phyloP scores from a whole-genome alignment of 345 rosid genomes.

The Viola odorata region DNA sequence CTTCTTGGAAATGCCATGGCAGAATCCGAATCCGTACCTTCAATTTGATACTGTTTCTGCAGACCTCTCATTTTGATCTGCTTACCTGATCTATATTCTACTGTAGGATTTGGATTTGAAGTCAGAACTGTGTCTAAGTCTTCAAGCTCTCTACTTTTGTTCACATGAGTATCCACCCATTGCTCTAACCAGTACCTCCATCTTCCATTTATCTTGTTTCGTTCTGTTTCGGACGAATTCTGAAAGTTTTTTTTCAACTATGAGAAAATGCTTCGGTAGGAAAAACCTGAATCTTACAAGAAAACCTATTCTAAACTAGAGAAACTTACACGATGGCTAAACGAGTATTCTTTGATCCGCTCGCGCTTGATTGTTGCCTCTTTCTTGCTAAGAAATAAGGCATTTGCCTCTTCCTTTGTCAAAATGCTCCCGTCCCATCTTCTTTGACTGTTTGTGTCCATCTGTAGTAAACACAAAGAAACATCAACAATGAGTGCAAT shows the following conservation, averaged over 20 bases:
- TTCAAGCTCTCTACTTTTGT: conserved; percentile 71
- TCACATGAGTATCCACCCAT: conserved; percentile 76
- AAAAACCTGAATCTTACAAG: background rate
- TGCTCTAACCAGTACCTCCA: conserved; percentile 86
- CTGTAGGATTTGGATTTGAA: conserved; percentile 31
- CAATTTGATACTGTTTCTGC: conserved; percentile 22
- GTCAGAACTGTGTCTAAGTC: conserved; percentile 54
- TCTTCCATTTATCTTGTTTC: conserved; percentile 49
- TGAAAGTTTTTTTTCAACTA: conserved; percentile 17
- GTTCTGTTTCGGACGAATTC: conserved; percentile 79
- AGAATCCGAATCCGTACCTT: conserved; percentile 31
- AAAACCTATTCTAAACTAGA: background rate
- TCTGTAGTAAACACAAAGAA: conserved; percentile 38
- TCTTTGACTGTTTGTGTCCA: conserved; percentile 53
- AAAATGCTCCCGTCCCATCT: conserved; percentile 82
- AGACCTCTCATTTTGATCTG: conserved; percentile 38
- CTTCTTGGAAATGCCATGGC: conserved; percentile 36
- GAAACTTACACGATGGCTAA: conserved; percentile 54
- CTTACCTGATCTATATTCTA: conserved; percentile 31
- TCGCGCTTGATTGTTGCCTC: conserved; percentile 67
- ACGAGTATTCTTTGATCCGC: conserved; percentile 55
- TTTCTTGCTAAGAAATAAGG: conserved; percentile 56
- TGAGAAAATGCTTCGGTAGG: background rate
- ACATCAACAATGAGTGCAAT: background rate
- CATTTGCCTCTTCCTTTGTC: conserved; percentile 72